Evolutionary conservation across 1,284 basidiomycete genomes (phyloP), one percentile per base, ranked within the genome.

Genomic region (Caloboletus firmus): DNA sequence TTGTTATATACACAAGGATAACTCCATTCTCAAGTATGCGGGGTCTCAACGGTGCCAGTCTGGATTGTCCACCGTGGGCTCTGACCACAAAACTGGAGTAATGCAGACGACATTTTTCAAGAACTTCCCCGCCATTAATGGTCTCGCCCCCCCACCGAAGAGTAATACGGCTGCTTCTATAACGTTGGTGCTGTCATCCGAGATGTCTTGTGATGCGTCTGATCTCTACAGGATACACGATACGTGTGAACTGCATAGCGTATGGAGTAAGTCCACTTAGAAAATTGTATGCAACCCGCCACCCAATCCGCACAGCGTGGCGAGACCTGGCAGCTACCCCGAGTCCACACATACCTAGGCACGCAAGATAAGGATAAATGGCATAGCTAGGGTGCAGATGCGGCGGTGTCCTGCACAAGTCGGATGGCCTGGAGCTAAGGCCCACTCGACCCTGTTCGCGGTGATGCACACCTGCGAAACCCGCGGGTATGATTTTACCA

Each of bases 111-210:
- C 45, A 47, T 30, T 48, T 45, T 57, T 50, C 61, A 59, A 59
- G 55, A 52, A 67, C 61, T 39, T 40, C 15, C 28, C 30, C 47
- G 22, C 31, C 45, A 43, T 60, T 42, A 52, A 47, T 44, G 45
- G 51, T 37, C 62, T 64, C 51, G 60, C 24, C 37, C 54, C 50
- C 36, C 45, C 49, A 45, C 30, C 24, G n/a, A 50, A 66, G 57
- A 56, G 64, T 71, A 67, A 70, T 65, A 50, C 22, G 13, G n/a
- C 41, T 32, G 52, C 61, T 68, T 68, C 61, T 66, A 65, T 59
- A 59, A 61, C 69, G 62, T 71, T 28, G 53, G 15, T 49, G 34
- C 35, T 63, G 56, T 60, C 53, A 68, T 49, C 48, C 40, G 20
- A 42, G 43, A 32, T 42, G 62, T 58, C 67, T 64, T 51, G 66